These are phyloP conservation scores for Arctium lappa DNA, from an alignment of 129 eudicot species.

Conservation along the genomic window DNA sequence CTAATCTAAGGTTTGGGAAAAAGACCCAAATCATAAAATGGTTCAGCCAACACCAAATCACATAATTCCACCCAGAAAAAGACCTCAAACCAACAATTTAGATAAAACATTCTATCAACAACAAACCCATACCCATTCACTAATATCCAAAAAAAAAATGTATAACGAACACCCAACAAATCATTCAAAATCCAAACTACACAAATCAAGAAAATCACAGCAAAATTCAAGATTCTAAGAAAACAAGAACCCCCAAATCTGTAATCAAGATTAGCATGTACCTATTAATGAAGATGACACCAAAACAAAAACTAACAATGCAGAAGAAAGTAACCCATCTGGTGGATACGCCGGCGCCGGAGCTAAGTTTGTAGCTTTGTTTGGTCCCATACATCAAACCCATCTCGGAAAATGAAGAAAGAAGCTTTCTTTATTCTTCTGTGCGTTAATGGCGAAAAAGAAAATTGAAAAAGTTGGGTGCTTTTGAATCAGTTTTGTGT, in stretches of 20 bases:
- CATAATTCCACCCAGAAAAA: constrained; percentile 1
- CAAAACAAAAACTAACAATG: constrained; percentile 68
- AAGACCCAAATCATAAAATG: constrained; percentile 10
- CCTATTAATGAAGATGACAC: constrained; percentile 69
- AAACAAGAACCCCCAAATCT: not conserved
- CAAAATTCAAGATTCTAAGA: not conserved
- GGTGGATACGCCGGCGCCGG: constrained; percentile 43
- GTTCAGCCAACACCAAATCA: constrained; percentile 14
- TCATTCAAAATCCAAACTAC: not conserved
- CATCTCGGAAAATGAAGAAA: constrained; percentile 22
- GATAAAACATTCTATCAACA: constrained; percentile 23
- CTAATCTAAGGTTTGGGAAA: not conserved
- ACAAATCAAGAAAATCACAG: not conserved
- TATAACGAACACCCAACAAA: not conserved
- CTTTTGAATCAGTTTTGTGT: not conserved
- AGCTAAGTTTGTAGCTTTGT: constrained; percentile 38
- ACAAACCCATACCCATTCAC: not conserved
- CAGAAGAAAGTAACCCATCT: constrained; percentile 61
- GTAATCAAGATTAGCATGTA: not conserved
- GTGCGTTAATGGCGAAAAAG: not conserved
- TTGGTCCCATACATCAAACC: constrained; percentile 42
- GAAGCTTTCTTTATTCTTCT: not conserved
- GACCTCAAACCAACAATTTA: constrained; percentile 12
- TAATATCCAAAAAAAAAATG: not conserved
- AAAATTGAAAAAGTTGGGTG: not conserved